These are phyloP conservation scores for Phtheirospermum japonicum DNA, from an alignment of 257 asterid genomes.

Conservation along the genomic window DNA sequence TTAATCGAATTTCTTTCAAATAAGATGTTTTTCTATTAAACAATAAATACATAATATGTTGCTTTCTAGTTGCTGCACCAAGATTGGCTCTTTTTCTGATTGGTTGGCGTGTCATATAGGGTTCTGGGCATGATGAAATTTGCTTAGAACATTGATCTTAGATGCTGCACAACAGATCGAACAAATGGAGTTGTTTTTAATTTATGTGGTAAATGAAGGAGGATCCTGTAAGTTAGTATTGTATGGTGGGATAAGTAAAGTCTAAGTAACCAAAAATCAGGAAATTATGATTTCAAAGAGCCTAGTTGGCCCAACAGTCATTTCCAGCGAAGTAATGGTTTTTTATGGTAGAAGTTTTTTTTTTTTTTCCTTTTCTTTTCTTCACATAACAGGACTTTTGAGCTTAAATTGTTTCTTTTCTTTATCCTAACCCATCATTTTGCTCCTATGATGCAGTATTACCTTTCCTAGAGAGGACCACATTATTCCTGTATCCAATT, in stretches of 20 bases:
- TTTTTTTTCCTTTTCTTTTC: not conserved
- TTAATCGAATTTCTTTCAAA: conserved; percentile 4
- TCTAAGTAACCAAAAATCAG: not conserved
- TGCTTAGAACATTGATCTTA: not conserved
- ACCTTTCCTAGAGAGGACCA: conserved; percentile 97
- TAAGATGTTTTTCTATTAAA: not conserved
- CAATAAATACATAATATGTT: not conserved
- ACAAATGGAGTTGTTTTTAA: not conserved
- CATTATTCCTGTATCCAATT: conserved; percentile 94
- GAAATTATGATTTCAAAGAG: not conserved
- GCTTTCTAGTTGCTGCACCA: not conserved
- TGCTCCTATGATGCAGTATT: conserved; percentile 56
- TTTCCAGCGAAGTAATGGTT: not conserved
- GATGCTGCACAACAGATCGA: not conserved
- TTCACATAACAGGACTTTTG: too few species aligned
- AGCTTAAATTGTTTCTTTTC: conserved; percentile 1
- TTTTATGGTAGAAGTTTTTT: not conserved
- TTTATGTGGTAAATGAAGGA: not conserved
- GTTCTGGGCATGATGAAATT: not conserved
- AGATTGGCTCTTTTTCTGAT: not conserved
- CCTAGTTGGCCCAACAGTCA: not conserved
- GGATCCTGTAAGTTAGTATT: not conserved
- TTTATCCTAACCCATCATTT: not conserved
- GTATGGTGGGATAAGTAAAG: not conserved
- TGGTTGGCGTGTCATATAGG: not conserved